Evolutionary conservation across 2,329 filamentous ascomycete species (phyloP).

Genomic region (Arthroderma sp.): DNA sequence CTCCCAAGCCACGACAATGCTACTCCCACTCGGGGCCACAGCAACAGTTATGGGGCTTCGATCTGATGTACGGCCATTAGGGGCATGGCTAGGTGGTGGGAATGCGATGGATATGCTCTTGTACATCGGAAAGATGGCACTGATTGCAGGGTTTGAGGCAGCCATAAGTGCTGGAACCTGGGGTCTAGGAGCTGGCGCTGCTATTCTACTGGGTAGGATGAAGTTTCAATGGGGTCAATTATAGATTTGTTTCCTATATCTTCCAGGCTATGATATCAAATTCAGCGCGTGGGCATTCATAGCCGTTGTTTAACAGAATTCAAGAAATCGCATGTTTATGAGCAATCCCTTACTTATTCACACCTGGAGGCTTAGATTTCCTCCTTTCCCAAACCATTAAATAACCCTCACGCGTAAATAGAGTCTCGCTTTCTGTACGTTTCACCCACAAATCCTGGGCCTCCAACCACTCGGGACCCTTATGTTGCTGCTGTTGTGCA

Average conservation of each 20-base stretch:
- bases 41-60: slow-evolving; percentile 11
- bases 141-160: slow-evolving; percentile 29
- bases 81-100: slow-evolving; percentile 27
- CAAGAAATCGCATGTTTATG: not conserved
- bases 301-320: too few species aligned
- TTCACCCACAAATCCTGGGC: slow-evolving; percentile 92
- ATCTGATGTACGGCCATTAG: slow-evolving; percentile 24
- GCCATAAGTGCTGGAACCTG: slow-evolving; percentile 29
- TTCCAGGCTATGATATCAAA: not conserved
- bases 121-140: slow-evolving; percentile 27
- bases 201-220: slow-evolving; percentile 29
- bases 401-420: slow-evolving; percentile 91
- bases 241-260: slow-evolving; percentile 3
- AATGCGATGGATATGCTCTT: slow-evolving; percentile 21
- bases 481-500: slow-evolving; percentile 24
- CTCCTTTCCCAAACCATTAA: slow-evolving; percentile 92
- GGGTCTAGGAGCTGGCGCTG: slow-evolving; percentile 27
- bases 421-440: slow-evolving; percentile 70
- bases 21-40: slow-evolving; percentile 14
- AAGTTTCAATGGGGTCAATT: slow-evolving; percentile 30
- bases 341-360: not conserved
- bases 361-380: slow-evolving; percentile 29
- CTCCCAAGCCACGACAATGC: slow-evolving; percentile 13
- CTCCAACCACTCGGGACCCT: slow-evolving; percentile 72
- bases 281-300: not conserved